Base-by-base conservation (phyloP, 208 protist species). In the Leptomonas seymouri region DNA sequence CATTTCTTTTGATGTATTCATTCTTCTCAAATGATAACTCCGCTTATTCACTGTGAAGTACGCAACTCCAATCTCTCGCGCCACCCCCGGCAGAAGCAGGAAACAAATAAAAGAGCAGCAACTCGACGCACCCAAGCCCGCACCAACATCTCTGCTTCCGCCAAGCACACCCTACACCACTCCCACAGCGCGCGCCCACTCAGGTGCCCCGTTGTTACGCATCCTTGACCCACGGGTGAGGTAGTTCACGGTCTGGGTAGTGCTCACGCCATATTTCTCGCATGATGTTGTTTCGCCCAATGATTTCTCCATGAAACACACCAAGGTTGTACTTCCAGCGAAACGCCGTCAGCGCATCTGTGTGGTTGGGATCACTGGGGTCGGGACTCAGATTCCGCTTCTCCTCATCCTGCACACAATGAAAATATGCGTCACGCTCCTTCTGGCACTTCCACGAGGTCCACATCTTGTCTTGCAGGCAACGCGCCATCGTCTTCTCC, bases 381-480 rank as follows among this genome's bases (percentile, higher is more conserved):
- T 70, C 74, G 1, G 80, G 77, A 36, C 51, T 57, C 56, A 58
- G 18, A 50, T 76, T 80, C 59, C 66, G 49, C 57, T 78, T 66
- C 63, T 89, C 78, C 23, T 67, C 73, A 15, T 78, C 75, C 27
- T 62, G 57, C n/a, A 86, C 80, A 60, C 90, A 95, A 45, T 80
- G 42, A 57, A 81, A 90, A 72, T 93, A 93, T 11, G 42, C 57
- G 53, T 95, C 90, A 14, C 90, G 87, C 71, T 92, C 81, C 76
- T 95, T 95, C 81, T 95, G 87, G 73, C 90, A 95, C 78, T 95
- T 95, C 87, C 90, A 95, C 39, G 86, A 83, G 3, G 90, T 93
- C 87, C 90, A 95, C 85, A 93, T 93, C 64, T 95, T 95, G 57
- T 93, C 87, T 64, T 95, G 90, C 68, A 95, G 64, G 56, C 90